Base-by-base conservation (phyloP, 2,329 filamentous ascomycete species). In the Lachnellula subtilissima region DNA sequence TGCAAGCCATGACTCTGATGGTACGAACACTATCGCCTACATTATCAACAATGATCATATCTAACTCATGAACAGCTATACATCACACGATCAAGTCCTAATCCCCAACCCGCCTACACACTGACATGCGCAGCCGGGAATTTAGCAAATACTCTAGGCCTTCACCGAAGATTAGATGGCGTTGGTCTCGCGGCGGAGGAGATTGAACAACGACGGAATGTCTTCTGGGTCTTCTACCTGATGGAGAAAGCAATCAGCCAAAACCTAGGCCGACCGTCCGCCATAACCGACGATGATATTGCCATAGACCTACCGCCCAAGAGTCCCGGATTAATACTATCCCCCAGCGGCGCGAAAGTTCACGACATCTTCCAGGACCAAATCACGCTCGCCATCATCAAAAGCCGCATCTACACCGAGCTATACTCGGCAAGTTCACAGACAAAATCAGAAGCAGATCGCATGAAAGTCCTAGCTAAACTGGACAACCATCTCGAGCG, bases 221-320 rank as follows among this genome's bases (percentile, higher is more conserved):
- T 66, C 43, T 65, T 63, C 47, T 66, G 64, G 64, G 53, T 66
- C 8, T 55, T 61, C 46, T 59, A 59, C 43, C 39, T 65, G 15
- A 37, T 64, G 19, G 64, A 66, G 52, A 64, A 61, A 51, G 39
- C 43, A 4, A 53, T 59, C 32, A 60, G 52, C 37, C 52, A 54
- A 48, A 56, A 55, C 35, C 46, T 57, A 19, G 64, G 64, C 32
- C 57, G 62, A 25, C 64, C 64, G 15, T 65, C 64, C n/a, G 47
- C 59, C 17, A 63, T 66, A 39, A 59, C 61, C 22, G 64, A 66
- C 43, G 62, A 65, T 35, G 64, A 66, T 54, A 64, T 65, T 46
- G 64, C 51, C 22, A 53, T 66, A 43, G 60, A 65, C 28, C 56
- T 65, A 36, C 64, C 63, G 32, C 47, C 57, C 28, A 56, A 60